Conservation (phyloP, 345 rosid genomes). For the Eucalyptus albens region DNA sequence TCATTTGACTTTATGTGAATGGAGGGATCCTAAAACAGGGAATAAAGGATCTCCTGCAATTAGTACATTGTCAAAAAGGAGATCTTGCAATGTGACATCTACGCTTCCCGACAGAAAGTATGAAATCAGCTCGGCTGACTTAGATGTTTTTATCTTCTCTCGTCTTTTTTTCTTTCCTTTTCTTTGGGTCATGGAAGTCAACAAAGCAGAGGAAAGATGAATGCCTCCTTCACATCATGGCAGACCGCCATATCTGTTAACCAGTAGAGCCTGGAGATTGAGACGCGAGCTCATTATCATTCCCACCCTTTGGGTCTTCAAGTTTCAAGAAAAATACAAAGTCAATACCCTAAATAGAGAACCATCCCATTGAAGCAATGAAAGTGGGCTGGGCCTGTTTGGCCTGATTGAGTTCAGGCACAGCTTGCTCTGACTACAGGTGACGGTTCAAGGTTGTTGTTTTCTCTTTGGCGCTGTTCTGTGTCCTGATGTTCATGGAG, state of each 20-base stretch:
- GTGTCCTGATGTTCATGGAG: background rate
- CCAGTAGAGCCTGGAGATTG: background rate
- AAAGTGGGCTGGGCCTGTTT: background rate
- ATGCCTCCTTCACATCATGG: background rate
- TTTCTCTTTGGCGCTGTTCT: background rate
- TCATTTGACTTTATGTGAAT: background rate
- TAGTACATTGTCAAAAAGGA: background rate
- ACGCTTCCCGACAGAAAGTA: background rate
- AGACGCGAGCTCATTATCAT: background rate
- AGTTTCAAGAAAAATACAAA: background rate
- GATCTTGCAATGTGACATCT: background rate
- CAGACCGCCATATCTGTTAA: background rate
- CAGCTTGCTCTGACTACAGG: background rate
- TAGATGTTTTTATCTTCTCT: background rate
- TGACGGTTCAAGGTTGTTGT: background rate
- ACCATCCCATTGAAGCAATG: background rate
- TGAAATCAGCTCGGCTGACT: background rate
- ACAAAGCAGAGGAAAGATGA: background rate
- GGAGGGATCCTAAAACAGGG: background rate
- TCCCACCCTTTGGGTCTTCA: background rate
- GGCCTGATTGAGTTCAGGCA: background rate
- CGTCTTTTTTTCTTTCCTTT: background rate
- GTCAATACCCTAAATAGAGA: background rate
- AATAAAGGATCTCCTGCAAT: background rate
- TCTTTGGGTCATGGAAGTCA: background rate